A percentile compares a stretch with the other conserved stretches of the same genome.
phyloP scores from a whole-genome alignment of 129 eudicot species.

The Rutidosis leptorrhynchoides region DNA sequence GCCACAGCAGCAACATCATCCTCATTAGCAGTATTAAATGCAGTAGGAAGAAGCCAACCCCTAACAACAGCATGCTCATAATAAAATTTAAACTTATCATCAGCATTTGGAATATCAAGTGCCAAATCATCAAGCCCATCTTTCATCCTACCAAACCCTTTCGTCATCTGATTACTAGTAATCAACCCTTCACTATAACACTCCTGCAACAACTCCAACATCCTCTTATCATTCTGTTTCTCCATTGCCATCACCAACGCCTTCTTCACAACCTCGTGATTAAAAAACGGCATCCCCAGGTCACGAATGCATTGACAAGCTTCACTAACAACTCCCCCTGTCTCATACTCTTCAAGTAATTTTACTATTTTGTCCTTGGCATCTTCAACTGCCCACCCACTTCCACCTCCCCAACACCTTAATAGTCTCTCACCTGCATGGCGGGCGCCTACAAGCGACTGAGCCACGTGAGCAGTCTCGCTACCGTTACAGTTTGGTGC shows the following conservation, averaged over 20 bases:
- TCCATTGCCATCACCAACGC: constrained; percentile 97
- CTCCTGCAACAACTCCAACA: constrained; percentile 75
- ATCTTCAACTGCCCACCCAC: constrained; percentile 98
- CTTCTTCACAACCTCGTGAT: constrained; percentile 92
- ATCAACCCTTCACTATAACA: constrained; percentile 86
- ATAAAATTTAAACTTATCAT: constrained; percentile 48
- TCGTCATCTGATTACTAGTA: constrained; percentile 84
- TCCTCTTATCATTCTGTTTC: constrained; percentile 81
- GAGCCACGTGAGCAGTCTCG: constrained; percentile 71
- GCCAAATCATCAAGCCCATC: constrained; percentile 90
- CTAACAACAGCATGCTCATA: constrained; percentile 53
- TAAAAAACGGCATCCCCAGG: constrained; percentile 87
- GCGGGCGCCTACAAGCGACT: constrained; percentile 64
- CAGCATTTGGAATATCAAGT: constrained; percentile 85
- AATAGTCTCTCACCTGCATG: constrained; percentile 92
- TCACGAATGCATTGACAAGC: constrained; percentile 91
- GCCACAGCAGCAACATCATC: constrained; percentile 21
- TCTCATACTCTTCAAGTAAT: constrained; percentile 81
- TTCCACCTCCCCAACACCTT: constrained; percentile 99
- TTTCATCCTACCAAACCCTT: constrained; percentile 70
- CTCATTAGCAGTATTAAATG: constrained; percentile 32
- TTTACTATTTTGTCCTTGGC: constrained; percentile 87
- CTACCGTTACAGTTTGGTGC: constrained; percentile 63
- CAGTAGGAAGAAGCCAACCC: constrained; percentile 67
- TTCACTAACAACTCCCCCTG: constrained; percentile 73